Base-by-base conservation (phyloP, 768 basidiomycete genomes). In the Lactarius quietus region DNA sequence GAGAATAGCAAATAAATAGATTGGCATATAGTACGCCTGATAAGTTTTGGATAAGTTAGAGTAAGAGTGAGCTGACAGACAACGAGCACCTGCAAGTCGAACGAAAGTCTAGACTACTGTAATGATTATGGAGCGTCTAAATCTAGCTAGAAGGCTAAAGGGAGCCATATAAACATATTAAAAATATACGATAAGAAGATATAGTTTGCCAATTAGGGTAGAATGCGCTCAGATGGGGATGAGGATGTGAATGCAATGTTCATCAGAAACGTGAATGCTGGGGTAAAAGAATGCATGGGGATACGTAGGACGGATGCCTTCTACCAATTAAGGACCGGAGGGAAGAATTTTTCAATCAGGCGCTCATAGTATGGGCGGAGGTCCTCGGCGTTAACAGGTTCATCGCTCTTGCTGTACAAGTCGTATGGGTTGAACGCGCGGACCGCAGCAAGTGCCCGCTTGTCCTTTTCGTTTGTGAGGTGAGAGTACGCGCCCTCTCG, bases 371-470 rank as follows among this genome's bases (percentile, higher is more conserved):
- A 96, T 17, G 92, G 90, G 67, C 85, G 82, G 28, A 96, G 80
- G 71, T 82, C 79, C 52, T 80, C 84, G 17, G 82, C 80, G 58
- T 85, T 75, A 61, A 87, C 84, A 6, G 86, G 83, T 51, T 83
- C 82, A 71, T 95, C 91, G 71, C 82, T 85, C 78, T 96, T 96
- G 81, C 88, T 90, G 80, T 97, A 97, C 8, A 97, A 83, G 73
- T 95, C 94, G 76, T 95, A 96, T 0, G 94, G 93, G 76, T 95
- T 96, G 83, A 96, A 96, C 0, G 88, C 88, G 53, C 83, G 82
- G 33, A 93, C 92, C 18, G 92, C 93, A 45, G 81, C 84, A 36
- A 93, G 83, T 23, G 84, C 80, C 60, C 78, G 77, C 64, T 76
- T 69, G 74, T 93, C 91, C 61, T 86, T 85, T 20, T 88, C 88